Evolutionary conservation across 2,329 filamentous ascomycete genomes (phyloP), one percentile per base, ranked within the genome.

Genomic region (Mycosphaerella sp.): DNA sequence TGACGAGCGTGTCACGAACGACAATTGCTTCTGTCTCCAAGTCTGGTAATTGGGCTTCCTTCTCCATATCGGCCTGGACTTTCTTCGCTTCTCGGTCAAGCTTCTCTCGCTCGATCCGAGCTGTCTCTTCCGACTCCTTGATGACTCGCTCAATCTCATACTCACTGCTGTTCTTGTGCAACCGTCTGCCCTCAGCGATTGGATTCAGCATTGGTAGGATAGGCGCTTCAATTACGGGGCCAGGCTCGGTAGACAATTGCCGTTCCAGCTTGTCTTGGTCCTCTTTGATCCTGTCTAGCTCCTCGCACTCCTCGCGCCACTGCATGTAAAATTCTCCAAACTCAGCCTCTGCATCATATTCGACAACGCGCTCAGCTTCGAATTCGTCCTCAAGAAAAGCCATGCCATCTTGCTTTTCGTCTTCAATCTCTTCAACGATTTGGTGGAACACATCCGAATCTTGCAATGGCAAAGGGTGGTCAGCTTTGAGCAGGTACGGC

Each of bases 1-100:
- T 85, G 39, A 78, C 74, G 60, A 82, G 89, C 42, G 77, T 73
- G 16, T 75, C 74, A 46, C 77, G 75, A 35, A 79, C 70, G 46
- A 78, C 79, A 54, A 86, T 79, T 47, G 82, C 76, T 8, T 76
- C 71, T 7, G 77, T 78, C 71, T 82, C 78, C 77, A 89, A 85
- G 50, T 81, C 74, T 0, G 87, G 87, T 42, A 91, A 81, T 3
- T 78, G 75, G 0, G 87, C 87, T 66, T 91, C 87, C 64, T 87
- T 89, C 40, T 87, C 84, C 57, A 80, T 85, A 54, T 86, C 84
- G 52, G 84, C 83, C 63, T 84, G 84, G 48, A 85, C 82, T 64
- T 84, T 82, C 58, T 81, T 79, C 30, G 79, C 79, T 46, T 75
- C 73, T 14, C 66, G 68, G 27, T 75, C 73, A 40, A 62, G 59